Conservation (phyloP, 352 stramenopile species). For the Globisporangium splendens region DNA sequence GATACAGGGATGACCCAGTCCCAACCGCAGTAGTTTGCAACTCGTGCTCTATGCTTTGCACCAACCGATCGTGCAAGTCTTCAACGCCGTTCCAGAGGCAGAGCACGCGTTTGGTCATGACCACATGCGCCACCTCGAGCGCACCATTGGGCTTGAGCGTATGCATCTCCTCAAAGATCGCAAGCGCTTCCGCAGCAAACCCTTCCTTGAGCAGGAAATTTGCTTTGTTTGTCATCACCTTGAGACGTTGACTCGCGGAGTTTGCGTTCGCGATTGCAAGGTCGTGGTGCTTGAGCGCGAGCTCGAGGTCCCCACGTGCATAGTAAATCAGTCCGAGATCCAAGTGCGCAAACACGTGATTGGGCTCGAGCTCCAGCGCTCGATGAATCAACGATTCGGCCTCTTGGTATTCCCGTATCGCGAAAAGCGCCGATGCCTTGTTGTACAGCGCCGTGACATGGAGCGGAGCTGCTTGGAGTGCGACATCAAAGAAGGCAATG, state of each 20-base stretch:
- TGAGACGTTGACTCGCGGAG: slow-evolving; percentile 12
- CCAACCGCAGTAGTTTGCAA: slow-evolving; percentile 6
- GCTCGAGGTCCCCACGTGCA: slow-evolving; percentile 25
- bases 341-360: slow-evolving; percentile 42
- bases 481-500: slow-evolving; percentile 58
- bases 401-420: slow-evolving; percentile 28
- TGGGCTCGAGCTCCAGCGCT: slow-evolving; percentile 40
- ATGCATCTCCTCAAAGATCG: slow-evolving; percentile 29
- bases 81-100: slow-evolving; percentile 59
- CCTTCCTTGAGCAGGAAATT: slow-evolving; percentile 58
- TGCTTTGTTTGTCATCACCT: slow-evolving; percentile 70
- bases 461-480: slow-evolving; percentile 28
- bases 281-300: slow-evolving; percentile 47
- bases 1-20: slow-evolving; percentile 29
- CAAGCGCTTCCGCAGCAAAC: slow-evolving; percentile 32
- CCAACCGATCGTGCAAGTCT: slow-evolving; percentile 38
- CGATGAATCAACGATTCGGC: slow-evolving; percentile 33
- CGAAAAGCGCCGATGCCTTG: slow-evolving; percentile 57
- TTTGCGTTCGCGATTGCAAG: slow-evolving; percentile 21
- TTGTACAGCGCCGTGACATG: slow-evolving; percentile 62
- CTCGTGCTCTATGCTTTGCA: slow-evolving; percentile 21
- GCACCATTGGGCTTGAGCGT: slow-evolving; percentile 20
- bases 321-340: slow-evolving; percentile 19
- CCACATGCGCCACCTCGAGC: slow-evolving; percentile 42
- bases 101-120: slow-evolving; percentile 46